Percentiles rank a stretch among this genome's conserved stretches.
These are phyloP conservation scores for Acer yangbiense DNA, from an alignment of 345 rosid species.

Conservation along the genomic window DNA sequence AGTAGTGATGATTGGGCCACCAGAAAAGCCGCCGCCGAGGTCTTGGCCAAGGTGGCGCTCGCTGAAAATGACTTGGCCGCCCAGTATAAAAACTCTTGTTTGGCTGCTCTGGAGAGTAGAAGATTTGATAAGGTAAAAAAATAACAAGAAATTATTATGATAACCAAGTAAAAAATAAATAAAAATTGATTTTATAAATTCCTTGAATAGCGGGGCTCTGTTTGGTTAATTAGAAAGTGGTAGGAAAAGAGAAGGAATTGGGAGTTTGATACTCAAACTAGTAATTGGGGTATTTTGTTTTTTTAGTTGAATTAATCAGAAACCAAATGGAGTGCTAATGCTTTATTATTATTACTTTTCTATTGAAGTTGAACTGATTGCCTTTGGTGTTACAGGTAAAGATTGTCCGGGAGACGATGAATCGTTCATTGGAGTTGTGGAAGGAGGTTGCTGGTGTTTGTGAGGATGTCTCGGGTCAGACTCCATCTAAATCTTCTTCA, in stretches of 20 bases:
- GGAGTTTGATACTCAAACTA: not conserved
- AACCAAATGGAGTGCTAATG: not conserved
- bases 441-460: constrained; percentile 56
- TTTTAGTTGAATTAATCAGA: not conserved
- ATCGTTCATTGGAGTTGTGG: constrained; percentile 72
- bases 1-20: constrained; percentile 81
- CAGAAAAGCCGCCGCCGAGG: constrained; percentile 90
- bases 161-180: not conserved
- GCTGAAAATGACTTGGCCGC: constrained; percentile 63
- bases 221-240: constrained; percentile 10
- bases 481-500: constrained; percentile 49
- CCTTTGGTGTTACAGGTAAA: constrained; percentile 55
- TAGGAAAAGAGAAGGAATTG: not conserved
- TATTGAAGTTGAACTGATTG: constrained; percentile 5
- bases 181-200: not conserved
- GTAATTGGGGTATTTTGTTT: not conserved
- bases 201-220: not conserved
- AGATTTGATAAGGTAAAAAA: constrained; percentile 81
- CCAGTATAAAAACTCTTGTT: constrained; percentile 49
- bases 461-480: constrained; percentile 41
- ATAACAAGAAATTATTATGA: not conserved
- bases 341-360: not conserved
- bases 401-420: constrained; percentile 89
- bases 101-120: constrained; percentile 56
- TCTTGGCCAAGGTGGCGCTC: constrained; percentile 63